phyloP scores from a whole-genome alignment of 306 rosid species.

The Quercus agrifolia region DNA sequence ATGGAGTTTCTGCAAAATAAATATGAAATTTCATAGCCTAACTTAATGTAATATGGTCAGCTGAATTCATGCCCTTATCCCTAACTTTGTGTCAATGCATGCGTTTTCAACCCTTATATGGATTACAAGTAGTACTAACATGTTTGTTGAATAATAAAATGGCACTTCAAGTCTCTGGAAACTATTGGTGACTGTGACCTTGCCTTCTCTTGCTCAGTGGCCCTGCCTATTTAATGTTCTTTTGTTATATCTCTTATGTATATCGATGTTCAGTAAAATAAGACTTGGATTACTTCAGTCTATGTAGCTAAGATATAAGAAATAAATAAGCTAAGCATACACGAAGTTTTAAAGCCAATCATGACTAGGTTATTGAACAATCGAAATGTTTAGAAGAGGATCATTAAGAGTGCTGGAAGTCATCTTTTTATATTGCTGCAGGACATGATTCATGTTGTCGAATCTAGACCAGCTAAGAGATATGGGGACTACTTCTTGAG shows the following conservation, averaged over 20 bases:
- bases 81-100: not conserved
- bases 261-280: not conserved
- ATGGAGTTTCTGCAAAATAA: not conserved
- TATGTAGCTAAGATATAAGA: not conserved
- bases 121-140: not conserved
- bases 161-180: not conserved
- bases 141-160: not conserved
- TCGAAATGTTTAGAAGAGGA: not conserved
- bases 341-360: not conserved
- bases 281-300: not conserved
- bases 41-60: not conserved
- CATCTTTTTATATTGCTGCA: slow-evolving; percentile 36
- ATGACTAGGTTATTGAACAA: not conserved
- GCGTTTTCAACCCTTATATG: not conserved
- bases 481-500: slow-evolving; percentile 92
- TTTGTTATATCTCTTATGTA: not conserved
- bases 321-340: not conserved
- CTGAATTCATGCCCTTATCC: not conserved
- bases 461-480: slow-evolving; percentile 68
- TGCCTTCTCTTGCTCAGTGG: not conserved
- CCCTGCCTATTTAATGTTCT: not conserved
- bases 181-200: not conserved
- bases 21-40: not conserved
- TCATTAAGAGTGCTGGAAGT: slow-evolving; percentile 4
- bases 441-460: slow-evolving; percentile 66